Evolutionary conservation across 2,329 filamentous ascomycete species (phyloP).

Genomic region (Colletotrichum euphorbiae): DNA sequence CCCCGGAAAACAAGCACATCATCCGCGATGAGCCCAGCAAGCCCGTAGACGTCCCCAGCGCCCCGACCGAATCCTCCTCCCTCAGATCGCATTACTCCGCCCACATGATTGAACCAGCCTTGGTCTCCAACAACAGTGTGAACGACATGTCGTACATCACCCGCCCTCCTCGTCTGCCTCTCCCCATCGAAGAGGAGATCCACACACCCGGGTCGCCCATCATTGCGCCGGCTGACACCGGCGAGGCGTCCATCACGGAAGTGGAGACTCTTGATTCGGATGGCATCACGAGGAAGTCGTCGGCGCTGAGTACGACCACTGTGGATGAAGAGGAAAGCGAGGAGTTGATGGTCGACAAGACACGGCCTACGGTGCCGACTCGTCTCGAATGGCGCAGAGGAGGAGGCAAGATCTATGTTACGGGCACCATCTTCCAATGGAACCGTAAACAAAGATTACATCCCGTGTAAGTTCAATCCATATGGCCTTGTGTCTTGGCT

Average conservation of each 20-base stretch:
- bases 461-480: slow-evolving; percentile 75
- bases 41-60: slow-evolving; percentile 68
- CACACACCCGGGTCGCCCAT: slow-evolving; percentile 93
- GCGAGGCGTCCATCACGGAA: slow-evolving; percentile 65
- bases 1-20: slow-evolving; percentile 44
- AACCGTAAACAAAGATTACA: slow-evolving; percentile 91
- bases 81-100: slow-evolving; percentile 52
- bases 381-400: slow-evolving; percentile 85
- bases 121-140: slow-evolving; percentile 67
- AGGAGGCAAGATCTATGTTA: slow-evolving; percentile 94
- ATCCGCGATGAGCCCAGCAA: slow-evolving; percentile 58
- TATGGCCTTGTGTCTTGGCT: slow-evolving; percentile 31
- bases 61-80: slow-evolving; percentile 50
- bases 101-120: slow-evolving; percentile 55
- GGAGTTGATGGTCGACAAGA: slow-evolving; percentile 80
- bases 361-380: slow-evolving; percentile 83
- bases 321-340: slow-evolving; percentile 84
- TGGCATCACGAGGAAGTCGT: slow-evolving; percentile 65
- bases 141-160: slow-evolving; percentile 73
- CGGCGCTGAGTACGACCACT: slow-evolving; percentile 70
- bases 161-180: slow-evolving; percentile 87
- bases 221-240: slow-evolving; percentile 77
- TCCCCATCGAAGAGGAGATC: slow-evolving; percentile 93
- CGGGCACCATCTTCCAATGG: slow-evolving; percentile 97
- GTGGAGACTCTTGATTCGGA: slow-evolving; percentile 63